These are phyloP conservation scores for Amborella trichopoda DNA, from an alignment of 164 flowering plant genomes.

Conservation along the genomic window DNA sequence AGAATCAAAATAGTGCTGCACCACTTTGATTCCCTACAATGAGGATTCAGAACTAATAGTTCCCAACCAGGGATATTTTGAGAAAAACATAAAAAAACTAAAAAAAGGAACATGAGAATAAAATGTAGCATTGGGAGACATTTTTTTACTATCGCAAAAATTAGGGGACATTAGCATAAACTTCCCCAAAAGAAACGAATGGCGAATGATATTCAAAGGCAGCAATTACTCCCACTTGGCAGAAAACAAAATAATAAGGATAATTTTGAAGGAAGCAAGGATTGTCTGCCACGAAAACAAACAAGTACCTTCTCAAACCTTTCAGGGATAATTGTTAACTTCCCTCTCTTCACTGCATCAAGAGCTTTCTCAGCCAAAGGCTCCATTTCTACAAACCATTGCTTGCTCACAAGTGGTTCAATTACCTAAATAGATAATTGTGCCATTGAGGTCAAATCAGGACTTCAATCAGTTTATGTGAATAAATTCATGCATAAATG, in stretches of 20 bases:
- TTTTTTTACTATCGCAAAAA: too few relatives aligned
- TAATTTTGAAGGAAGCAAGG: not conserved
- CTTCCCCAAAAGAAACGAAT: too few relatives aligned
- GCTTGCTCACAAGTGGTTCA: constrained; percentile 94
- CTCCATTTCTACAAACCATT: constrained; percentile 97
- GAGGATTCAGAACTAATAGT: too few relatives aligned
- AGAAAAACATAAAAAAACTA: too few relatives aligned
- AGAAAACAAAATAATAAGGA: not conserved
- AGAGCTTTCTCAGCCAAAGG: constrained; percentile 94
- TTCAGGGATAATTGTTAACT: constrained; percentile 77
- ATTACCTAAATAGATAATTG: constrained; percentile 46
- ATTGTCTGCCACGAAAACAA: not conserved
- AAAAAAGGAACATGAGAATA: too few relatives aligned
- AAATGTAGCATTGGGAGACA: too few relatives aligned
- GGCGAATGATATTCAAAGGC: too few relatives aligned
- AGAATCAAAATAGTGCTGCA: too few relatives aligned
- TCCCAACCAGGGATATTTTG: too few relatives aligned
- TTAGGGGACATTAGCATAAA: too few relatives aligned
- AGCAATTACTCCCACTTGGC: not conserved
- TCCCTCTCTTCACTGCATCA: constrained; percentile 61
- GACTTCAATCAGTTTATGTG: not conserved
- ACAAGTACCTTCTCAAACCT: constrained; percentile 82
- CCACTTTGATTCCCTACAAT: too few relatives aligned
- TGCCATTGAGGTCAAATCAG: too few relatives aligned
- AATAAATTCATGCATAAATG: not conserved